These are phyloP conservation scores for Talaromyces wortmannii DNA, from an alignment of 495 filamentous ascomycete genomes.

Conservation along the genomic window DNA sequence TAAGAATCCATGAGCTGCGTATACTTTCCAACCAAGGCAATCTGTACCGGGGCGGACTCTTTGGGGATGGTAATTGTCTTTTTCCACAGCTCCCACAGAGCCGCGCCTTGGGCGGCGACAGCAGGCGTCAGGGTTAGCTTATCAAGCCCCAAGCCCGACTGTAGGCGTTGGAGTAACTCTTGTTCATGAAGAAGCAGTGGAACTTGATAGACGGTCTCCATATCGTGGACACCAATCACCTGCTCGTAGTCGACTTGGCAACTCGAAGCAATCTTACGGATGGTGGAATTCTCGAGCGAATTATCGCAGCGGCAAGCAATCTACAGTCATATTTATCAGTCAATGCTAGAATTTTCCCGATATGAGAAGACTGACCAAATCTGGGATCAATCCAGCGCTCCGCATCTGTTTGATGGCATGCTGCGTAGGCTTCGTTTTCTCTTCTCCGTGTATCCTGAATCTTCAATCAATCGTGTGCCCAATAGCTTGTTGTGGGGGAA, in stretches of 20 bases:
- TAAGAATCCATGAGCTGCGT: conserved; percentile 64
- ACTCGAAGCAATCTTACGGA: conserved; percentile 66
- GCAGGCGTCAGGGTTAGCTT: conserved; percentile 27
- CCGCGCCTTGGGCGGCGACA: conserved; percentile 44
- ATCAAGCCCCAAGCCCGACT: conserved; percentile 49
- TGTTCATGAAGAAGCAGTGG: conserved; percentile 70
- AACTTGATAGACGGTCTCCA: conserved; percentile 72
- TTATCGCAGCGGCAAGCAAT: conserved; percentile 74
- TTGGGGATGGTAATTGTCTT: conserved; percentile 46
- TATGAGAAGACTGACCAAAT: conserved; percentile 45
- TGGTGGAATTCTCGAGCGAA: conserved; percentile 52
- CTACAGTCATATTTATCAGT: conserved; percentile 16
- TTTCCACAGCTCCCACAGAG: conserved; percentile 61
- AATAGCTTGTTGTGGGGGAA: conserved; percentile 56
- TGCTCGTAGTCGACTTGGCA: conserved; percentile 68
- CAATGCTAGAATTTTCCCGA: background rate
- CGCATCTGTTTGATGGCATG: conserved; percentile 64
- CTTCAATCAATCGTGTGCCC: conserved; percentile 66
- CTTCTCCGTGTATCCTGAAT: conserved; percentile 59
- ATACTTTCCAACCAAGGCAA: conserved; percentile 79
- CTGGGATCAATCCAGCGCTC: conserved; percentile 65
- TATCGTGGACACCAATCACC: conserved; percentile 66
- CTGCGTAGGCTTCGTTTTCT: conserved; percentile 86
- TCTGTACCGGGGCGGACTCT: conserved; percentile 51
- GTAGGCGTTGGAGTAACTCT: conserved; percentile 50